phyloP scores from a whole-genome alignment of 306 rosid species.

The Hippophae gyantsensis region DNA sequence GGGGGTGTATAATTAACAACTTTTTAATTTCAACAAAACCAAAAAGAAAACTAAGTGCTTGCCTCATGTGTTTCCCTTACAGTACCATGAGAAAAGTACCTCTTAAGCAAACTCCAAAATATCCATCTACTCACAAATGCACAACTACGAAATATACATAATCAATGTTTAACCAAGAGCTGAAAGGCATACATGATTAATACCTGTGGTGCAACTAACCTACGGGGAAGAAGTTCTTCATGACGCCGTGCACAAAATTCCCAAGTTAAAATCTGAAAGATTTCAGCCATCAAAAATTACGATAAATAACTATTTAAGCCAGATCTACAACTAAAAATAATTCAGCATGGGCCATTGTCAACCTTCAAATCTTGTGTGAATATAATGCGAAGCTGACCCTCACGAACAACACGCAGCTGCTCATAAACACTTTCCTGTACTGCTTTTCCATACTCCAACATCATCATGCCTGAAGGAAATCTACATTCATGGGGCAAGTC shows the following conservation, averaged over 20 bases:
- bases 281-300: too few species aligned
- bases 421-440: conserved; percentile 93
- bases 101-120: too few species aligned
- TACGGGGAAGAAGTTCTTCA: conserved; percentile 96
- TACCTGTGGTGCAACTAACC: conserved; percentile 96
- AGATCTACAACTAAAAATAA: too few species aligned
- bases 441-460: conserved; percentile 86
- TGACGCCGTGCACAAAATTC: conserved; percentile 91
- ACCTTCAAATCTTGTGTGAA: conserved; percentile 89
- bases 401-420: conserved; percentile 96
- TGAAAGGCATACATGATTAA: conserved; percentile 10
- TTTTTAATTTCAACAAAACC: too few species aligned
- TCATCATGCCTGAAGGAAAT: conserved; percentile 68
- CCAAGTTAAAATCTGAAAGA: conserved; percentile 71
- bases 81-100: too few species aligned
- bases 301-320: too few species aligned
- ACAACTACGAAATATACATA: too few species aligned
- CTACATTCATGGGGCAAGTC: conserved; percentile 77
- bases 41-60: too few species aligned
- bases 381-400: conserved; percentile 88
- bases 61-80: too few species aligned
- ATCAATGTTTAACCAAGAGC: neutral
- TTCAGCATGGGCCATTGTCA: neutral
- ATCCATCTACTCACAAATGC: too few species aligned
- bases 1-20: too few species aligned